phyloP scores from a whole-genome alignment of 305 asterid species.

The Solanum hybrid region DNA sequence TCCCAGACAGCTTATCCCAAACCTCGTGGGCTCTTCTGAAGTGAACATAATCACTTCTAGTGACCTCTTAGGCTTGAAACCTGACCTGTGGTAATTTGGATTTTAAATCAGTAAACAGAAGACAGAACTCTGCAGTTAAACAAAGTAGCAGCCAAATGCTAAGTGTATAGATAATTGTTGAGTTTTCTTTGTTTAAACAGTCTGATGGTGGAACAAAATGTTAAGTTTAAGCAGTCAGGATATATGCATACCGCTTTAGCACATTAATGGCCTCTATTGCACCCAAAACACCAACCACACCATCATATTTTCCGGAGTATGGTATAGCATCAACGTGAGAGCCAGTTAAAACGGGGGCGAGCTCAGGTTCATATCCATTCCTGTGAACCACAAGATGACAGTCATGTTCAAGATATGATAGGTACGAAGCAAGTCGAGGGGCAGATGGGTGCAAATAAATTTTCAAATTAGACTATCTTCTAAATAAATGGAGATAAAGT shows the following conservation, averaged over 20 bases:
- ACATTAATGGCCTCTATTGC: conserved; percentile 92
- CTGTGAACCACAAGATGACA: conserved; percentile 17
- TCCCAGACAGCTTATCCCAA: conserved; percentile 94
- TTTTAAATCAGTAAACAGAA: neutral
- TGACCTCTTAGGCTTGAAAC: conserved; percentile 80
- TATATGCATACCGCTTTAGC: conserved; percentile 48
- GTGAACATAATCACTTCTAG: conserved; percentile 94
- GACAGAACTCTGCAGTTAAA: neutral
- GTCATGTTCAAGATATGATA: neutral
- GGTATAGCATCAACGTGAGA: conserved; percentile 96
- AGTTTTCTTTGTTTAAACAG: neutral
- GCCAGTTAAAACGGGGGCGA: conserved; percentile 72
- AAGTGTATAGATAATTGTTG: neutral
- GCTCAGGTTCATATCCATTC: conserved; percentile 69
- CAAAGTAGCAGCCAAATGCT: neutral
- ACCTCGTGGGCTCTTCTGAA: conserved; percentile 97
- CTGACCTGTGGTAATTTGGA: conserved; percentile 37
- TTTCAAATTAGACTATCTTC: neutral
- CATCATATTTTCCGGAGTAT: conserved; percentile 90
- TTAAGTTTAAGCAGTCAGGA: neutral
- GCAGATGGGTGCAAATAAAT: neutral
- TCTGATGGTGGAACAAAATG: neutral
- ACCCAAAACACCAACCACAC: conserved; percentile 93
- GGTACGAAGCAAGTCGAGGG: neutral
- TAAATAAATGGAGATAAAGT: neutral